Evolutionary conservation across 306 rosid species (phyloP).

Genomic region (Vachellia collinsii): DNA sequence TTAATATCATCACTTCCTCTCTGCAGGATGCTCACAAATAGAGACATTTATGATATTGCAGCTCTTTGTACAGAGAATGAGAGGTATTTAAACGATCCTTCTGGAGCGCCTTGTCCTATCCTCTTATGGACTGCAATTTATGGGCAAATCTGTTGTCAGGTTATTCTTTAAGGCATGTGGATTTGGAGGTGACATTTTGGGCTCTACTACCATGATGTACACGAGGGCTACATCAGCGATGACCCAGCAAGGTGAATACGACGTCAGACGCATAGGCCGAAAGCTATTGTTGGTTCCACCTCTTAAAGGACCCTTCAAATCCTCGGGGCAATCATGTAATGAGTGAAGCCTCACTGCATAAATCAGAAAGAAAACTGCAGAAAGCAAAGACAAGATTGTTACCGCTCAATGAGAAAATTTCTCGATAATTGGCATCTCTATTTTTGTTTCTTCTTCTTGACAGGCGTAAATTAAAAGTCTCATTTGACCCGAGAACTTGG

Average conservation of each 20-base stretch:
- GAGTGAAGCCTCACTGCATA: conserved; percentile 24
- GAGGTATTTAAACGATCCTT: conserved; percentile 52
- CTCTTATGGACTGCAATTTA: conserved; percentile 19
- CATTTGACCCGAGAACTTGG: neutral
- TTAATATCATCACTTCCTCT: conserved; percentile 14
- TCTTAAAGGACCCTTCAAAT: conserved; percentile 33
- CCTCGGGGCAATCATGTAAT: conserved; percentile 29
- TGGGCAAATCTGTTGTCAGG: conserved; percentile 41
- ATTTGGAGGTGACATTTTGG: conserved; percentile 71
- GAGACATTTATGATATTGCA: conserved; percentile 37
- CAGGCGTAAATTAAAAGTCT: neutral
- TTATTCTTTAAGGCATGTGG: conserved; percentile 84
- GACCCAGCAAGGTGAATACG: conserved; percentile 46
- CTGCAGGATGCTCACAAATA: conserved; percentile 70
- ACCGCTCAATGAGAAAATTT: neutral
- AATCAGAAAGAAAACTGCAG: conserved; percentile 1
- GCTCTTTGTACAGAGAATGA: conserved; percentile 73
- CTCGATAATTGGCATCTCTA: neutral
- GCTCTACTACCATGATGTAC: conserved; percentile 78
- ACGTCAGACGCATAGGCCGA: conserved; percentile 48
- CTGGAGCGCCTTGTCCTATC: conserved; percentile 18
- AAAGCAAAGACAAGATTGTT: conserved; percentile 14
- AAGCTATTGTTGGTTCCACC: conserved; percentile 62
- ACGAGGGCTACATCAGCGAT: conserved; percentile 45
- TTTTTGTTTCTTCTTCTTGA: neutral